Base-by-base conservation (phyloP, 352 stramenopile species). In the Pythium brachiatum region DNA sequence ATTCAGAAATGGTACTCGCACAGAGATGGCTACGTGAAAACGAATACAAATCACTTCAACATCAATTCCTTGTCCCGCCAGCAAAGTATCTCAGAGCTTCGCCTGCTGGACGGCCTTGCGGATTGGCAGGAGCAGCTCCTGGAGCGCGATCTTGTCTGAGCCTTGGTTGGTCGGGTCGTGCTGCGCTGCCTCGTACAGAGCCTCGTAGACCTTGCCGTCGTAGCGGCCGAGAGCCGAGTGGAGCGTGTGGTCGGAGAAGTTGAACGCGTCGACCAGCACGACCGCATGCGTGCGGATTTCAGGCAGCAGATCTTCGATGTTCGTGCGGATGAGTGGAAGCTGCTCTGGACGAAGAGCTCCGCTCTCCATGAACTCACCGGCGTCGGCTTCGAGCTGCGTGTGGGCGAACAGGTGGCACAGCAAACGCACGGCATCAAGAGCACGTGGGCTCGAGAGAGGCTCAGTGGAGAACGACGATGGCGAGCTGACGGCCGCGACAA, bases 191-290 rank as follows among this genome's bases (percentile, higher is more conserved):
- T 74, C 73, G 43, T 83, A 87, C 53, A 90, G 57, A 53, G 79
- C 78, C 44, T 89, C 76, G 73, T 95, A 93, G 39, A 90, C 74
- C 11, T 87, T 77, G 20, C 83, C 86, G 54, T 93, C 80, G 50
- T 79, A 86, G 56, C 82, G 78, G 25, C 86, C 86, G 31, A 94
- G 68, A 25, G 78, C 77, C 68, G 83, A 89, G 76, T 92, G 92
- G 39, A 94, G 60, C 46, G 59, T 27, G 56, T 83, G 70, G 64
- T 92, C 85, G 9, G 80, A 87, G 63, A 92, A 91, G 66, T 92
- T 87, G 69, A 90, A 94, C 18, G 78, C 79, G 39, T 94, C 83
- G 26, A 86, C 80, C 25, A 92, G 78, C 52, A 72, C 72, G 39
- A 94, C 82, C 16, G 82, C 85, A 46, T 94, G 77, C 7, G 73